These are phyloP conservation scores for Paecilomyces formosus DNA, from an alignment of 2,329 filamentous ascomycete species.

Conservation along the genomic window DNA sequence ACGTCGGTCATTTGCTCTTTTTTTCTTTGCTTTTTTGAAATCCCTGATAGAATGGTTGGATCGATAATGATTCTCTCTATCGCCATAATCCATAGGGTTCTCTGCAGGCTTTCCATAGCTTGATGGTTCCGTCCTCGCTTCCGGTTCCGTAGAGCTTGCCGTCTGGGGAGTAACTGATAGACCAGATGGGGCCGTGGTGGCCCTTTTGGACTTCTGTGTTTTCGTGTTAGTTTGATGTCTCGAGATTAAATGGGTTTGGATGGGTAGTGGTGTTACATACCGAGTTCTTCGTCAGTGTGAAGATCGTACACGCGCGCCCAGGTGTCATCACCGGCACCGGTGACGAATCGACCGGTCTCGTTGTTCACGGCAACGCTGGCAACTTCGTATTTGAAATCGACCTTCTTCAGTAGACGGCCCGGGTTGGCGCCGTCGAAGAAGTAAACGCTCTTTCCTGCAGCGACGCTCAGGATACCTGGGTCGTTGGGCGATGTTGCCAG, in stretches of 20 bases:
- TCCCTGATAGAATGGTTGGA: not conserved
- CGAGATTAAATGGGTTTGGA: not conserved
- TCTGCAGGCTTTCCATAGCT: slow-evolving; percentile 67
- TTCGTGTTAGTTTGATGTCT: slow-evolving; percentile 12
- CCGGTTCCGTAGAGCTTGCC: slow-evolving; percentile 94
- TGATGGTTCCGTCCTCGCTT: slow-evolving; percentile 96
- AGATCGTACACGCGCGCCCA: slow-evolving; percentile 95
- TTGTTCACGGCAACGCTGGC: slow-evolving; percentile 85
- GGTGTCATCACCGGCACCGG: slow-evolving; percentile 75
- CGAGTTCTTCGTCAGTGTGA: slow-evolving; percentile 72
- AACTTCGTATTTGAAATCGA: slow-evolving; percentile 74
- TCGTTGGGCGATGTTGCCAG: slow-evolving; percentile 54
- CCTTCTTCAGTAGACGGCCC: slow-evolving; percentile 65
- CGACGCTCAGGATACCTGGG: slow-evolving; percentile 73
- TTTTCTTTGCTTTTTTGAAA: not conserved
- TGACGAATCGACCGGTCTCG: slow-evolving; percentile 73
- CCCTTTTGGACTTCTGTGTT: slow-evolving; percentile 79
- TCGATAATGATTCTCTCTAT: slow-evolving; percentile 19
- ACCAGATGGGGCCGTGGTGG: slow-evolving; percentile 97
- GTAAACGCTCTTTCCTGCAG: slow-evolving; percentile 89
- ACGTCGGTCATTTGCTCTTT: too few relatives aligned
- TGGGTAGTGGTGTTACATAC: slow-evolving; percentile 30
- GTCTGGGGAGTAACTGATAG: slow-evolving; percentile 86
- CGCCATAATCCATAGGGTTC: slow-evolving; percentile 61
- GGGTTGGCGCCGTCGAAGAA: slow-evolving; percentile 76